These are phyloP conservation scores for Rhododendron molle DNA, from an alignment of 148 eudicot species.

Conservation along the genomic window DNA sequence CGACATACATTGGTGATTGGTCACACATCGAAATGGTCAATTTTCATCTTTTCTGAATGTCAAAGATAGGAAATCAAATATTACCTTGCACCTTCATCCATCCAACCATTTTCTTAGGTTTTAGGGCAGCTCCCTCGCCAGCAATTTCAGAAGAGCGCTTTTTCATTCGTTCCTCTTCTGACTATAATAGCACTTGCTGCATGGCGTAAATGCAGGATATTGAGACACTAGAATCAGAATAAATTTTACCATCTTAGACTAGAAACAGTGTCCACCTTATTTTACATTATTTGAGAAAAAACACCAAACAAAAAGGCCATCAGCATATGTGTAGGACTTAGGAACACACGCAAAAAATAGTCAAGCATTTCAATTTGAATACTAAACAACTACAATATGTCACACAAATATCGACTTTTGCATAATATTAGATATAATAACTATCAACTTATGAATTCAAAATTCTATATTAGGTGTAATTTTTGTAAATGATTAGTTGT, in stretches of 20 bases:
- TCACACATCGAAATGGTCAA: too few relatives aligned
- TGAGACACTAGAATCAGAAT: not conserved
- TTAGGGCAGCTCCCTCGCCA: constrained; percentile 53
- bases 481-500: not conserved
- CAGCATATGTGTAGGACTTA: not conserved
- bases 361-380: not conserved
- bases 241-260: not conserved
- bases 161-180: constrained; percentile 71
- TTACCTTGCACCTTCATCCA: constrained; percentile 93
- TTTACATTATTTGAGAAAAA: not conserved
- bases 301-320: not conserved
- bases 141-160: constrained; percentile 55
- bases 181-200: constrained; percentile 69
- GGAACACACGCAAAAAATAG: not conserved
- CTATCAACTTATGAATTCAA: not conserved
- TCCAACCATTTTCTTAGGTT: constrained; percentile 82
- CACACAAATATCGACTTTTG: too few relatives aligned
- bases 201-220: constrained; percentile 27
- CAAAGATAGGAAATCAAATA: not conserved
- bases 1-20: too few relatives aligned
- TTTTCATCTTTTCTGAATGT: not conserved
- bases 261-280: not conserved
- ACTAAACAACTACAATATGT: too few relatives aligned
- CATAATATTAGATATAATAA: not conserved
- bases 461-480: not conserved